Conservation (phyloP, 768 basidiomycete genomes). For the Mycena filopes region DNA sequence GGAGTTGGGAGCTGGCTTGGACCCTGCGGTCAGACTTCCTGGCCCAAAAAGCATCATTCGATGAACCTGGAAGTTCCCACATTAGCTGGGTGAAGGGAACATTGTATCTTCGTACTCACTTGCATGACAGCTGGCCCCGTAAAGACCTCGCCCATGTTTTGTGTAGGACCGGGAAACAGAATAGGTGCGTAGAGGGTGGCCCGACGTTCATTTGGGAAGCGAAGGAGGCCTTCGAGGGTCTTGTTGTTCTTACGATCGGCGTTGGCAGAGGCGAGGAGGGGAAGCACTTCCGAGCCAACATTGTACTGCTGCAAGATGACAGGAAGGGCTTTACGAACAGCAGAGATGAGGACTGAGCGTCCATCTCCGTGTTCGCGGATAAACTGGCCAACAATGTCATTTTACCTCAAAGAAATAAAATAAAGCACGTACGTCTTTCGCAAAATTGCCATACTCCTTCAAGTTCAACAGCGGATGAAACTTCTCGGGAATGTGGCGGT, state of each 20-base stretch:
- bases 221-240: not conserved
- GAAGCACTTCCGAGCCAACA: not conserved
- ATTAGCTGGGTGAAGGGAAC: no score
- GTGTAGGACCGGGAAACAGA: not conserved
- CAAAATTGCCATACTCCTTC: not conserved
- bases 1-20: not conserved
- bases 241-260: not conserved
- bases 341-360: not conserved
- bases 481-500: not conserved
- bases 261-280: not conserved
- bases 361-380: not conserved
- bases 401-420: not conserved
- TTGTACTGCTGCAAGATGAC: not conserved
- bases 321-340: not conserved
- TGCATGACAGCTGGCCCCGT: not conserved
- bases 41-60: not conserved
- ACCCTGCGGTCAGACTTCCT: not conserved
- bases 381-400: not conserved
- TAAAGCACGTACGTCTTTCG: not conserved
- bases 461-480: not conserved
- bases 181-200: slow-evolving; percentile 2
- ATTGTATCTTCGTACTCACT: not conserved
- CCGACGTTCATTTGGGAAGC: not conserved
- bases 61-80: not conserved
- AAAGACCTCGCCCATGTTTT: slow-evolving; percentile 1